Evolutionary conservation across 2,329 filamentous ascomycete genomes (phyloP).

Genomic region (Monosporascus sp.): DNA sequence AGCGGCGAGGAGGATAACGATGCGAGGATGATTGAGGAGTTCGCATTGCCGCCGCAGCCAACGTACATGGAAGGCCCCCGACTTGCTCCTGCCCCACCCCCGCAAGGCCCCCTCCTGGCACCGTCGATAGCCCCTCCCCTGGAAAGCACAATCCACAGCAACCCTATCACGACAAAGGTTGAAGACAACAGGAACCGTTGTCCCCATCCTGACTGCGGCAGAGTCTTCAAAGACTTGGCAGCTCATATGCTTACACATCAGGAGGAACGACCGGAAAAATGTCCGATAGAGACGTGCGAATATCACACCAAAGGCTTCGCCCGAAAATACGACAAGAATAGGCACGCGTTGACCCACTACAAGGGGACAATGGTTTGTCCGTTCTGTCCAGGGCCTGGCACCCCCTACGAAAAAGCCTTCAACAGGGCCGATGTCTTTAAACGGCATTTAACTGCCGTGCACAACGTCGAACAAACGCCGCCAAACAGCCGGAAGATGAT

Average conservation of each 20-base stretch:
- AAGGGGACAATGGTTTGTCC: slow-evolving; percentile 97
- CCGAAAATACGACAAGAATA: slow-evolving; percentile 93
- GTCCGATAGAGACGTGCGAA: slow-evolving; percentile 85
- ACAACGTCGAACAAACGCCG: slow-evolving; percentile 87
- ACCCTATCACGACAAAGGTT: slow-evolving; percentile 24
- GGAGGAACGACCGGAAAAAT: slow-evolving; percentile 87
- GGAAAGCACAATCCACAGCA: slow-evolving; percentile 28
- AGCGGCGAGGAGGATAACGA: slow-evolving; percentile 49
- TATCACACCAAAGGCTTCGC: slow-evolving; percentile 92
- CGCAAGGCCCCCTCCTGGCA: slow-evolving; percentile 24
- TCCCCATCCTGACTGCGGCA: slow-evolving; percentile 77
- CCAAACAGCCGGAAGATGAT: slow-evolving; percentile 80
- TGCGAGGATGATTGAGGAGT: slow-evolving; percentile 43
- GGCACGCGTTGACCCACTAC: slow-evolving; percentile 91
- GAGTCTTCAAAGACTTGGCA: slow-evolving; percentile 84
- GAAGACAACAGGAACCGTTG: slow-evolving; percentile 49
- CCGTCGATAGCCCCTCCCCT: slow-evolving; percentile 27
- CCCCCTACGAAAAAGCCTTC: slow-evolving; percentile 87
- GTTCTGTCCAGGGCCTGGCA: slow-evolving; percentile 86
- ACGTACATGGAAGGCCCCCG: slow-evolving; percentile 27
- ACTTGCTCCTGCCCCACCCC: slow-evolving; percentile 25
- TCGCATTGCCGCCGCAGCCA: slow-evolving; percentile 31
- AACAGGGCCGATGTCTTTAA: slow-evolving; percentile 96
- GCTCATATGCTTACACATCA: slow-evolving; percentile 94
- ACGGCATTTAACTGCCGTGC: slow-evolving; percentile 82